phyloP scores from a whole-genome alignment of 2,329 filamentous ascomycete genomes.

The Didymellaceae sp. region DNA sequence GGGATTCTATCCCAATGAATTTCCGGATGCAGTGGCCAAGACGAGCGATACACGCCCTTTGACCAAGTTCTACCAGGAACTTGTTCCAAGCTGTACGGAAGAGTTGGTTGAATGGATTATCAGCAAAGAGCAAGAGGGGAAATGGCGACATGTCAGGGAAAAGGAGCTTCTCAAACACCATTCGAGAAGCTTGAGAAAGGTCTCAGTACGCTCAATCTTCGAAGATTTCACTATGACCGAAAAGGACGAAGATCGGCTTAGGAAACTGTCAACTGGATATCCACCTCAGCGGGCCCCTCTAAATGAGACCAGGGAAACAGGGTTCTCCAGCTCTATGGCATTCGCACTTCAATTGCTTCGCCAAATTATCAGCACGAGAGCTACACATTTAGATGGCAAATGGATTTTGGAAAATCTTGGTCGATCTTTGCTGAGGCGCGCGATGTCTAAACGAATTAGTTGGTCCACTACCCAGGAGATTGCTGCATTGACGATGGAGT shows the following conservation, averaged over 20 bases:
- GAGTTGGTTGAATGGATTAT: conserved; percentile 23
- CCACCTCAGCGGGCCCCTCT: conserved; percentile 11
- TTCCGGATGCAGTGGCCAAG: conserved; percentile 17
- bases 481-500: conserved; percentile 23
- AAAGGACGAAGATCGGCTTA: conserved; percentile 10
- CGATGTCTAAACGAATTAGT: conserved; percentile 22
- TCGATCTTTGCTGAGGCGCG: conserved; percentile 31
- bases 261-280: conserved; percentile 15
- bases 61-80: conserved; percentile 21
- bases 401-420: conserved; percentile 26
- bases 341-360: conserved; percentile 32
- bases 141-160: conserved; percentile 10
- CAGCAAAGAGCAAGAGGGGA: background rate
- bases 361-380: conserved; percentile 11
- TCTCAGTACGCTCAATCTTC: conserved; percentile 19
- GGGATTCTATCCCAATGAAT: conserved; percentile 27
- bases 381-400: conserved; percentile 3
- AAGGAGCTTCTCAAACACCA: conserved; percentile 24
- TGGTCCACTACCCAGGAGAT: conserved; percentile 28
- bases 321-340: conserved; percentile 37
- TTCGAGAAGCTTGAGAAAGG: conserved; percentile 20
- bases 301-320: background rate
- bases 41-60: conserved; percentile 30
- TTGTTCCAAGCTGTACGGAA: conserved; percentile 33
- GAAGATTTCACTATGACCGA: background rate